These are phyloP conservation scores for Myriangium duriaei DNA, from an alignment of 2,329 filamentous ascomycete species.

Conservation along the genomic window DNA sequence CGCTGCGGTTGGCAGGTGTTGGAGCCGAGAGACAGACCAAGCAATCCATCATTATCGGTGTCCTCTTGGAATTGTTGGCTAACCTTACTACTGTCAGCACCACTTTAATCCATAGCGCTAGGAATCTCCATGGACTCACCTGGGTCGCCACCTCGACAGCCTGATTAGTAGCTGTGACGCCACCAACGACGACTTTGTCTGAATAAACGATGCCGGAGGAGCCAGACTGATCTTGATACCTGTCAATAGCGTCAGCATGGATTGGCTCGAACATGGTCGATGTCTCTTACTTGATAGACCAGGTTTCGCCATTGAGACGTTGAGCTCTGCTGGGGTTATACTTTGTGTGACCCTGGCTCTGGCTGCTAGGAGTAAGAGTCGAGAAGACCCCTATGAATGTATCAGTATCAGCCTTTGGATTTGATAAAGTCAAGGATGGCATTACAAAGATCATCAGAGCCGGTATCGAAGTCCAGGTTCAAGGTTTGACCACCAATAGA, in stretches of 20 bases:
- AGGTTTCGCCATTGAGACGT: constrained; percentile 37
- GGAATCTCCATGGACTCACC: constrained; percentile 41
- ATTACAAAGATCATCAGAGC: constrained; percentile 55
- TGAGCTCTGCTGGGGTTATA: constrained; percentile 43
- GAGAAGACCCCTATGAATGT: constrained; percentile 62
- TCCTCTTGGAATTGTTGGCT: constrained; percentile 42
- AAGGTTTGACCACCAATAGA: constrained; percentile 50
- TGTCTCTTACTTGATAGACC: constrained; percentile 47
- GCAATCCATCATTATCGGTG: constrained; percentile 43
- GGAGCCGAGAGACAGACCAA: constrained; percentile 49
- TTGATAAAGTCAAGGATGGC: constrained; percentile 50
- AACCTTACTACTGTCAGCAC: too few relatives aligned
- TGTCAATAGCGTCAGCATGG: too few relatives aligned
- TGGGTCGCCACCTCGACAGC: constrained; percentile 52
- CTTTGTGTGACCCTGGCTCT: constrained; percentile 42
- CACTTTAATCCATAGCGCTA: too few relatives aligned
- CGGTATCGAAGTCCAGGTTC: constrained; percentile 61
- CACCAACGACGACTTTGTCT: constrained; percentile 51
- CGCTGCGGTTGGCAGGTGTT: constrained; percentile 42
- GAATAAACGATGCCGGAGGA: constrained; percentile 53
- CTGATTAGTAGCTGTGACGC: constrained; percentile 46
- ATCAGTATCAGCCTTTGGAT: constrained; percentile 42
- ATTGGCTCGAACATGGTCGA: too few relatives aligned
- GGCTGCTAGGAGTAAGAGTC: constrained; percentile 38
- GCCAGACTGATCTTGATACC: constrained; percentile 52